Evolutionary conservation across 228 moss, liverwort and hornwort genomes (phyloP), one percentile per base, ranked within the genome.

Genomic region (Sphagnum magellanicum): DNA sequence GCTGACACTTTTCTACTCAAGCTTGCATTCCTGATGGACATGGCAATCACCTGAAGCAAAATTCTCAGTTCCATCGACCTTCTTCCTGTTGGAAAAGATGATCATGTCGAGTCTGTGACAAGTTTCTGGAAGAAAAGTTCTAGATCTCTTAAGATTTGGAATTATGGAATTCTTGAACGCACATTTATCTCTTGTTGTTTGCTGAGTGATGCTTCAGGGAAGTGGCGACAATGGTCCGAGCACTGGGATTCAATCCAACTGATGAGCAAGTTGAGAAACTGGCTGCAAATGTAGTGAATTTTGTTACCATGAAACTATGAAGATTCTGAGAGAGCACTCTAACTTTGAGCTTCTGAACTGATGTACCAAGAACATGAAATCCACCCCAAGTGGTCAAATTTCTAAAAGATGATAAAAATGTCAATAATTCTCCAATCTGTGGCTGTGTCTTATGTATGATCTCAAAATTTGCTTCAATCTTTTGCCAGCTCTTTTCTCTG

Each of bases 191-290:
- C 16, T 9, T 14, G 11, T 5, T 12, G 16, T 14, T 68, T 5
- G 47, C 50, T 51, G 10, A 68, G 16, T 59, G 68, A 63, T 50
- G 47, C 52, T 70, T 74, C 70, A 93, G 93, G 65, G 90, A 90
- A 70, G 72, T 77, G 50, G 76, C 84, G 16, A 79, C 76, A 61
- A 79, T 93, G 68, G 17, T 91, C 75, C 84, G 85, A 15, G 77
- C 91, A 6, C 72, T 87, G 59, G 87, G 81, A n/a, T 81, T 93
- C 66, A 93, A 93, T 15, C 93, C 93, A 59, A 89, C 76, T 1
- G 87, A 89, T 61, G 71, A 78, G 15, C 85, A 93, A 75, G 80
- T 93, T 7, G 80, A 87, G 47, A 52, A 74, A 49, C 65, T 93
- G 52, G 63, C 81, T 59, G 79, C 81, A 0, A 89, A 78, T 76